phyloP scores from a whole-genome alignment of 225 moss, liverwort and hornwort genomes.

The Rhytidiadelphus loreus region DNA sequence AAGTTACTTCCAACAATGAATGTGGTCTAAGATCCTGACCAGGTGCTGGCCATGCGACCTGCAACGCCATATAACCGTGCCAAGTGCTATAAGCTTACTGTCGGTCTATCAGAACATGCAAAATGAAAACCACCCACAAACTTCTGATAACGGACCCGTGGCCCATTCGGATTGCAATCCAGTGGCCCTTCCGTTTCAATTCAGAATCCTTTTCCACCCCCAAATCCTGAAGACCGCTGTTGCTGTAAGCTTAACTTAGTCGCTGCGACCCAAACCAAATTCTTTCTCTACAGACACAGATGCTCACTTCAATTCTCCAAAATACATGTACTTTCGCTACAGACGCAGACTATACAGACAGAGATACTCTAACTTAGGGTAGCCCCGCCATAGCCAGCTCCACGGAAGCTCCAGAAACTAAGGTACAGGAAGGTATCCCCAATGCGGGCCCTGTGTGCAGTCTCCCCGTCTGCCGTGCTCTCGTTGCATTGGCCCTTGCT shows the following conservation, averaged over 20 bases:
- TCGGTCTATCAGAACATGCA: background rate
- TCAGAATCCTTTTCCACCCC: background rate
- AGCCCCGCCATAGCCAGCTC: background rate
- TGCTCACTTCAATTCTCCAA: background rate
- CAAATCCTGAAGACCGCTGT: background rate
- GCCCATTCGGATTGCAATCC: background rate
- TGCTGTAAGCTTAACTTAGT: no score
- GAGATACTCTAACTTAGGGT: background rate
- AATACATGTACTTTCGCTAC: background rate
- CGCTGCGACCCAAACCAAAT: background rate
- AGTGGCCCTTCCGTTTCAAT: background rate
- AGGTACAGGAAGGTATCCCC: background rate
- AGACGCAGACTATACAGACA: background rate
- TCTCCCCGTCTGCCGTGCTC: conserved; percentile 3
- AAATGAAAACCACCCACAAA: background rate
- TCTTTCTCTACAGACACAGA: background rate
- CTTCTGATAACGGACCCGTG: background rate
- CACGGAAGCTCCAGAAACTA: no score
- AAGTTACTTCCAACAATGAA: background rate
- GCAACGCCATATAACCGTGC: background rate
- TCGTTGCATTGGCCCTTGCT: background rate
- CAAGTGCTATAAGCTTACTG: background rate
- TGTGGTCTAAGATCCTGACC: background rate
- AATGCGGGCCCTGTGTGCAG: conserved; percentile 27
- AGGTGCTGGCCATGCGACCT: background rate